Percentiles rank a stretch among this genome's conserved stretches.
Evolutionary conservation across 1,284 basidiomycete genomes (phyloP).

Genomic region (Phaffia rhodozyma): DNA sequence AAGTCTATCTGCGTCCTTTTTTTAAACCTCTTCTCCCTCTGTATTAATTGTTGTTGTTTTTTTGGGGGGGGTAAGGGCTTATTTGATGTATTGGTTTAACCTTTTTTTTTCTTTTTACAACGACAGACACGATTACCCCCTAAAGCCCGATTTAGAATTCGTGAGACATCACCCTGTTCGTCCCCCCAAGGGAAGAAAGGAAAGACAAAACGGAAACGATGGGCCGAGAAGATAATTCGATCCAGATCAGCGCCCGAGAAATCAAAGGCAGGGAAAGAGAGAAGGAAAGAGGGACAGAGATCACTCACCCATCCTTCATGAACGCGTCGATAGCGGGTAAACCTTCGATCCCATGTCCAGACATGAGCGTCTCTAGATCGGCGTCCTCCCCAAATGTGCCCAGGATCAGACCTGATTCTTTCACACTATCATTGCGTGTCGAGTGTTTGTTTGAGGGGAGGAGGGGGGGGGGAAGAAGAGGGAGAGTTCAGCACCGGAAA

Average conservation of each 20-base stretch:
- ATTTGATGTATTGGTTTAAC: no score
- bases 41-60: no score
- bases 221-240: no score
- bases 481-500: background rate
- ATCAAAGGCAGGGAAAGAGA: background rate
- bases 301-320: constrained; percentile 10
- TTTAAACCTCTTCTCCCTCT: no score
- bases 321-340: constrained; percentile 34
- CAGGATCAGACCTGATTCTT: constrained; percentile 75
- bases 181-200: no score
- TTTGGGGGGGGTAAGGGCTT: no score
- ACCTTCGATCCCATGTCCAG: constrained; percentile 27
- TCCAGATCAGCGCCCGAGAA: background rate
- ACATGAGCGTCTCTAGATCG: constrained; percentile 19
- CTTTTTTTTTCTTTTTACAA: no score
- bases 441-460: constrained; percentile 43
- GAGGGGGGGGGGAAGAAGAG: constrained; percentile 55
- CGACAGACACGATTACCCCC: no score
- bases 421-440: constrained; percentile 43
- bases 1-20: no score
- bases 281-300: background rate
- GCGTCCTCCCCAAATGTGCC: constrained; percentile 58
- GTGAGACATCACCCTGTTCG: no score
- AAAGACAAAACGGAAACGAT: no score
- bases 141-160: no score